Conservation (phyloP, 495 filamentous ascomycete species). For the Hypomontagnella monticulosa region DNA sequence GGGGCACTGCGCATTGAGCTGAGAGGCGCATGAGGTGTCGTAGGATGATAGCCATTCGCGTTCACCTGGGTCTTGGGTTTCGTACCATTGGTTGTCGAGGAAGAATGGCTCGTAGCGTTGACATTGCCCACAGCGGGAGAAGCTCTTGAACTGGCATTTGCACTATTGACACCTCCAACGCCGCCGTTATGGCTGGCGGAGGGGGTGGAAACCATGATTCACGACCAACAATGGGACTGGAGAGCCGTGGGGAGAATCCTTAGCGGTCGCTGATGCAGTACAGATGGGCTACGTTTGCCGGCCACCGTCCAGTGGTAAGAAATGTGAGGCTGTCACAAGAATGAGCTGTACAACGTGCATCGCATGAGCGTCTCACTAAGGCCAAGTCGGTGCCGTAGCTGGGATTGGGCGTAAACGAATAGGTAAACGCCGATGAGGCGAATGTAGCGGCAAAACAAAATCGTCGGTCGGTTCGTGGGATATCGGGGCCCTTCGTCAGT, state of each 20-base stretch:
- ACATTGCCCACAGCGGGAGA: constrained; percentile 56
- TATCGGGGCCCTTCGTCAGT: constrained; percentile 2
- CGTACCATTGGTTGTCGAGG: constrained; percentile 46
- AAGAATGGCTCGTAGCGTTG: constrained; percentile 43
- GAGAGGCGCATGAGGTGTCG: constrained; percentile 58
- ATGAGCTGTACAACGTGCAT: constrained; percentile 40
- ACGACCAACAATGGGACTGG: constrained; percentile 15
- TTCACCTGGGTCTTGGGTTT: constrained; percentile 58
- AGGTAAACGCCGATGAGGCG: neutral
- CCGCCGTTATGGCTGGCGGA: constrained; percentile 50
- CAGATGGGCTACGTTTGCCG: constrained; percentile 29
- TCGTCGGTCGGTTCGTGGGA: constrained; percentile 11
- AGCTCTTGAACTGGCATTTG: constrained; percentile 57
- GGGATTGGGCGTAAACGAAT: constrained; percentile 3
- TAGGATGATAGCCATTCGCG: constrained; percentile 63
- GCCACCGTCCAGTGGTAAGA: constrained; percentile 28
- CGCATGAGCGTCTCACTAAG: constrained; percentile 35
- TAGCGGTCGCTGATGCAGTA: constrained; percentile 18
- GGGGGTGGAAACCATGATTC: constrained; percentile 54
- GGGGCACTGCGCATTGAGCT: constrained; percentile 65
- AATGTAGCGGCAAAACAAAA: constrained; percentile 7
- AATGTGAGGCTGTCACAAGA: constrained; percentile 42
- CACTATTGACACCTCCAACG: constrained; percentile 46
- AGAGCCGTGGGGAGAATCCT: neutral
- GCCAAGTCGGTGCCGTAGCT: constrained; percentile 3